phyloP scores from a whole-genome alignment of 2,329 filamentous ascomycete species.

The Raffaelea arxii region DNA sequence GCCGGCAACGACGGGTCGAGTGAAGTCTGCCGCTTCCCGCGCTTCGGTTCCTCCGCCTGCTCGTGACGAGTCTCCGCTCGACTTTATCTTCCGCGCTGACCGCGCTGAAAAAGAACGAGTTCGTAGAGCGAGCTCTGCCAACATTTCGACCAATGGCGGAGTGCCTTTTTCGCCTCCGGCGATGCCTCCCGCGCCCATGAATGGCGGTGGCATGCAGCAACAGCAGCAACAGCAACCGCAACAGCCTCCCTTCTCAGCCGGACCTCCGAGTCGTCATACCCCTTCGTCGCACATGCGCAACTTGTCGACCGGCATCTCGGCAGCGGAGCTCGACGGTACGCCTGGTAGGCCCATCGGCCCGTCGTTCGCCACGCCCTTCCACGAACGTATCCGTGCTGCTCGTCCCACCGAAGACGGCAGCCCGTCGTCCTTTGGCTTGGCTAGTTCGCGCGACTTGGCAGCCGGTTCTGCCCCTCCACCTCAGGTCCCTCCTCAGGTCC shows the following conservation, averaged over 20 bases:
- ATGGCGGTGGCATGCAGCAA: conserved; percentile 10
- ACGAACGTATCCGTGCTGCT: conserved; percentile 50
- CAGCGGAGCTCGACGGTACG: conserved; percentile 58
- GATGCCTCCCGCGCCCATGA: conserved; percentile 21
- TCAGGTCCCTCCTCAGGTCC: not conserved
- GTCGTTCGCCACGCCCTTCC: conserved; percentile 58
- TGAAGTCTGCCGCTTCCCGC: conserved; percentile 8
- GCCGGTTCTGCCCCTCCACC: conserved; percentile 1
- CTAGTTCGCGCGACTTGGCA: conserved; percentile 4
- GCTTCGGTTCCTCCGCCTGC: not conserved
- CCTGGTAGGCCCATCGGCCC: conserved; percentile 48
- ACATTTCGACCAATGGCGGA: conserved; percentile 26
- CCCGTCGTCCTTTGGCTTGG: not conserved
- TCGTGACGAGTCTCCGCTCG: conserved; percentile 63
- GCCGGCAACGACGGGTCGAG: conserved; percentile 16
- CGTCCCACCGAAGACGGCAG: conserved; percentile 21
- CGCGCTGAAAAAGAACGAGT: conserved; percentile 63
- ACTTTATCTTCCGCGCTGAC: conserved; percentile 84
- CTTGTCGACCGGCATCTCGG: conserved; percentile 48
- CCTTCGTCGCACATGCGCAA: conserved; percentile 19
- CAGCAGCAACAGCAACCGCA: conserved; percentile 4
- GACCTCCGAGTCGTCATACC: not conserved
- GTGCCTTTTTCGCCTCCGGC: conserved; percentile 44
- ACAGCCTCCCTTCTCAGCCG: too few species aligned
- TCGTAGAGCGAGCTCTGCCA: conserved; percentile 41